phyloP scores from a whole-genome alignment of 139 green algal species.

The Parachlorella kessleri region DNA sequence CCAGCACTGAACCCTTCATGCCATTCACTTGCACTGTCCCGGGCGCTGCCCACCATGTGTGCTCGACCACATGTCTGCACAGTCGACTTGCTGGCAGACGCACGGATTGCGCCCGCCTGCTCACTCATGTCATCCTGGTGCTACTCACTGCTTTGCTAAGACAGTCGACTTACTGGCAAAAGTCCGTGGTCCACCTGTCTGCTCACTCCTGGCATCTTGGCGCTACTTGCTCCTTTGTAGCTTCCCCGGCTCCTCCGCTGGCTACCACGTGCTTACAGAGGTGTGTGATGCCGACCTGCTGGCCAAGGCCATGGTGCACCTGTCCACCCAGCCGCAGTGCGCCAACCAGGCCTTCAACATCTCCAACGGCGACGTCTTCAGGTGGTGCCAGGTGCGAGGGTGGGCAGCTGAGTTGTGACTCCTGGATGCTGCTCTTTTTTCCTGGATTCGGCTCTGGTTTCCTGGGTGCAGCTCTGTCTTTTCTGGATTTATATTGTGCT shows the following conservation, averaged over 20 bases:
- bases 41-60: too few species aligned
- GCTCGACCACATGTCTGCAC: too few species aligned
- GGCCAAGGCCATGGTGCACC: constrained; percentile 34
- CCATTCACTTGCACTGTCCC: too few species aligned
- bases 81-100: too few species aligned
- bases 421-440: too few species aligned
- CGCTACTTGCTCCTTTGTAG: neutral
- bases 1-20: too few species aligned
- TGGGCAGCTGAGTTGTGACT: neutral
- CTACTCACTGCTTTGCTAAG: too few species aligned
- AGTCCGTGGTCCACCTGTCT: neutral
- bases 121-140: neutral
- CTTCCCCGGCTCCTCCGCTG: constrained; percentile 11
- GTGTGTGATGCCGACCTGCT: constrained; percentile 46
- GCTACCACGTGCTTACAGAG: constrained; percentile 21
- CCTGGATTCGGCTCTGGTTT: too few species aligned
- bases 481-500: too few species aligned
- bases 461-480: too few species aligned
- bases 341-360: constrained; percentile 45
- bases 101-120: neutral
- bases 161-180: too few species aligned
- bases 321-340: constrained; percentile 30
- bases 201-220: neutral
- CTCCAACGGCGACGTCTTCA: constrained; percentile 48
- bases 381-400: constrained; percentile 8